Base-by-base conservation (phyloP, 495 filamentous ascomycete genomes). In the Hypoxylon trugodes region DNA sequence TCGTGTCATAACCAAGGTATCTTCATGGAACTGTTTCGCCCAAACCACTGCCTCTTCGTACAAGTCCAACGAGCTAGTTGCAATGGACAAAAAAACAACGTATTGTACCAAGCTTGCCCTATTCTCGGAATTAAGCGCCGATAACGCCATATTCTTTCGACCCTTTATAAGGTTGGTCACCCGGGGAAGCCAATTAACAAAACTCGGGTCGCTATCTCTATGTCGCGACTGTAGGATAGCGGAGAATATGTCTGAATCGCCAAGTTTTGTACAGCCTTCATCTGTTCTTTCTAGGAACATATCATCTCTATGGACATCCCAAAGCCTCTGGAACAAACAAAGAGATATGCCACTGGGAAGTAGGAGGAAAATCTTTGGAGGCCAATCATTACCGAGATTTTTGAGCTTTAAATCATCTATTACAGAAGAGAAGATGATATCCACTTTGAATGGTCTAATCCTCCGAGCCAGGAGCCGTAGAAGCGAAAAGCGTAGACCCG, bases 21-120 rank as follows among this genome's bases (percentile, higher is more conserved):
- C 60, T 30, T 52, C 60, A 25, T 65, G 45, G 28, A 68, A 71
- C 13, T 61, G 52, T 22, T 57, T 41, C n/a, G 66, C 52, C 71
- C 71, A 73, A 1, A 13, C 10, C 0, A 71, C 26, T 1, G 66
- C 65, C 0, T 62, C 61, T 3, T 53, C 52, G 35, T 73, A 73
- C 13, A 71, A 46, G n/a, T 56, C 45, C 15, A 63, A 24, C 6
- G 47, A 59, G 8, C 60, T 57, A n/a, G 62, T 47, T 8, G 65
- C 69, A 18, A 73, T 66, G 25, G 50, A 55, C 13, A 69, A 26
- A 28, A 57, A 41, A 18, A 71, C 49, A 13, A 58, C 69, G 6
- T 61, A 67, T 16, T 26, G 35, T 3, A 55, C 54, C 60, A 66
- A 69, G 9, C 51, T 55, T 7, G 47, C 38, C 4, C 63, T 61